Evolutionary conservation across 495 filamentous ascomycete species (phyloP).

Genomic region (Aspergillus mulundensis): DNA sequence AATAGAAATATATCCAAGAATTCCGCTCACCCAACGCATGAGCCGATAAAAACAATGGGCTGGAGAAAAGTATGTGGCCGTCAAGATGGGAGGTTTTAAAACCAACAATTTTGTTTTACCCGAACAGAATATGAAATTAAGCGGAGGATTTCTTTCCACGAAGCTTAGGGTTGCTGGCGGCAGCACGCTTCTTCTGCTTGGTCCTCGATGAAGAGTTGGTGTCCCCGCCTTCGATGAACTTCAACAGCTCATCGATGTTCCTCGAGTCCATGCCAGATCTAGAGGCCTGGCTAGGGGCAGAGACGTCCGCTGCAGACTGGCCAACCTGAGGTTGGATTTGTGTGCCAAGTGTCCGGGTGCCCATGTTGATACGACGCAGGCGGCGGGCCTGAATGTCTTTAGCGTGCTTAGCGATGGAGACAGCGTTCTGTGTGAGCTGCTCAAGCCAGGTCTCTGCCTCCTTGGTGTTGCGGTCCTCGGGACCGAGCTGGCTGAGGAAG

Average conservation of each 20-base stretch:
- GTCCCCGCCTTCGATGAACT: slow-evolving; percentile 77
- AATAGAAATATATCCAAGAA: slow-evolving; percentile 10
- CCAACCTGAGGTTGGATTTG: slow-evolving; percentile 52
- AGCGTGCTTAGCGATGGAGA: slow-evolving; percentile 85
- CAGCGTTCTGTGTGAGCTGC: slow-evolving; percentile 90
- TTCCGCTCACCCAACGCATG: slow-evolving; percentile 33
- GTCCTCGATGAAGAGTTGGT: slow-evolving; percentile 47
- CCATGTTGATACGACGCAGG: slow-evolving; percentile 56
- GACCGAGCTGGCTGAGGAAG: slow-evolving; percentile 78
- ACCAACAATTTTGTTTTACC: slow-evolving; percentile 14
- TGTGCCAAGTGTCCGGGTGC: slow-evolving; percentile 50
- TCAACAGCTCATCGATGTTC: slow-evolving; percentile 80
- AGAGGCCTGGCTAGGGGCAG: slow-evolving; percentile 30
- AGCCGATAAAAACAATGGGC: slow-evolving; percentile 24
- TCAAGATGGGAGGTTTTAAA: slow-evolving; percentile 29
- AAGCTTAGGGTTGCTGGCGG: slow-evolving; percentile 68
- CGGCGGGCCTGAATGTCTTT: slow-evolving; percentile 76
- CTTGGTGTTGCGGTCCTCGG: slow-evolving; percentile 91
- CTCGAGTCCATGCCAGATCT: slow-evolving; percentile 57
- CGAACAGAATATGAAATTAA: slow-evolving; percentile 20
- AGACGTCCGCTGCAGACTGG: slow-evolving; percentile 45
- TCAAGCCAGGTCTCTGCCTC: slow-evolving; percentile 94
- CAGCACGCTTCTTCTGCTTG: slow-evolving; percentile 61
- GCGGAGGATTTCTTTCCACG: slow-evolving; percentile 44
- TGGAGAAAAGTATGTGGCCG: slow-evolving; percentile 30